Evolutionary conservation across 495 filamentous ascomycete genomes (phyloP).

Genomic region (Hyaloscypha hepaticicola): DNA sequence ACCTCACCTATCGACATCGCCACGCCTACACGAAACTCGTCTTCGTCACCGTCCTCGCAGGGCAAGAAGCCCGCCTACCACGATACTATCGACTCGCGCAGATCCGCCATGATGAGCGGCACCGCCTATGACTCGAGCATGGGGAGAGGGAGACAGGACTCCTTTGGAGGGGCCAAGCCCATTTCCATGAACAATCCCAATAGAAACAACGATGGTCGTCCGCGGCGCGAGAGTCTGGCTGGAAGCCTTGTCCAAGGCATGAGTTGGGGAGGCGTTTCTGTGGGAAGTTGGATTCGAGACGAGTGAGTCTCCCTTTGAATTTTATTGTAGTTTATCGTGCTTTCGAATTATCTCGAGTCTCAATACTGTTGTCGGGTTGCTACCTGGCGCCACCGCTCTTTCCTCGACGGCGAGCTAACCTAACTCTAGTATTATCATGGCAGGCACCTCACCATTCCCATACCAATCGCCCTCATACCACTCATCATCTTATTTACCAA

Average conservation of each 20-base stretch:
- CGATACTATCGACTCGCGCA: slow-evolving; percentile 39
- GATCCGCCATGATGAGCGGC: slow-evolving; percentile 56
- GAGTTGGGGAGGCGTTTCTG: slow-evolving; percentile 97
- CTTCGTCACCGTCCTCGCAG: slow-evolving; percentile 56
- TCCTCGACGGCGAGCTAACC: slow-evolving; percentile 27
- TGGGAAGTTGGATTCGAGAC: slow-evolving; percentile 95
- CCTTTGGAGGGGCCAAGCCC: slow-evolving; percentile 76
- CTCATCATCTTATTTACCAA: slow-evolving; percentile 95
- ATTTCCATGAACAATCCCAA: slow-evolving; percentile 80
- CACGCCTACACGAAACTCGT: slow-evolving; percentile 55
- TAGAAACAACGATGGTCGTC: slow-evolving; percentile 60
- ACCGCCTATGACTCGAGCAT: slow-evolving; percentile 55
- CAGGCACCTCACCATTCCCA: slow-evolving; percentile 86
- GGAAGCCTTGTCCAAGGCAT: slow-evolving; percentile 88
- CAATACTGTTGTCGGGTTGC: background rate
- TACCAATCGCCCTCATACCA: slow-evolving; percentile 95
- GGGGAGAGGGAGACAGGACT: slow-evolving; percentile 62
- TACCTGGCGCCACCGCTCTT: slow-evolving; percentile 19
- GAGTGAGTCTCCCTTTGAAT: slow-evolving; percentile 68
- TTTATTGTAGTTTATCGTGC: background rate
- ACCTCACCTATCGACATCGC: slow-evolving; percentile 63
- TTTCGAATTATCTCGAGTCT: background rate
- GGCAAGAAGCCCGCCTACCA: slow-evolving; percentile 49
- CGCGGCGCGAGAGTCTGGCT: slow-evolving; percentile 78
- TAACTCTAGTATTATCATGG: slow-evolving; percentile 81